A percentile compares a stretch with the other conserved stretches of the same genome.
Evolutionary conservation across 805 yeast species (phyloP).

Genomic region (Ogataea corticis): DNA sequence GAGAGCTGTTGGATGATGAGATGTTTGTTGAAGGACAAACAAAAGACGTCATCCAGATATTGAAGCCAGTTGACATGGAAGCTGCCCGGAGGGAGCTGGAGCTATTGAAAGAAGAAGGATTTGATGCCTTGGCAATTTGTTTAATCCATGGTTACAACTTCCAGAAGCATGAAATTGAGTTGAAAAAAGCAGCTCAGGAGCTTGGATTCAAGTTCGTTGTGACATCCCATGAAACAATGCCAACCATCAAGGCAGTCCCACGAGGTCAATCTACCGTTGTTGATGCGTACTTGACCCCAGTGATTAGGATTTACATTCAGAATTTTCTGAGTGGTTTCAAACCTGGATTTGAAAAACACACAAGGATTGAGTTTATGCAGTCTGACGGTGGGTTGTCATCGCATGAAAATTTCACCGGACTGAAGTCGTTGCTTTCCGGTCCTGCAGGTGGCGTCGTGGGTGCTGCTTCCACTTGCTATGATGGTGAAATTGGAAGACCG

Average conservation of each 20-base stretch:
- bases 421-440: constrained; percentile 53
- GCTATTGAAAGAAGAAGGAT: constrained; percentile 26
- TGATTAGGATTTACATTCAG: constrained; percentile 37
- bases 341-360: constrained; percentile 31
- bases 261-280: constrained; percentile 42
- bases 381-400: constrained; percentile 57
- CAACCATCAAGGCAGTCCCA: constrained; percentile 38
- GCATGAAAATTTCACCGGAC: constrained; percentile 52
- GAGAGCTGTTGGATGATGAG: constrained; percentile 22
- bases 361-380: constrained; percentile 53
- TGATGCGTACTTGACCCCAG: constrained; percentile 45
- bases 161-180: constrained; percentile 38
- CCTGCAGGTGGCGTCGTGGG: constrained; percentile 67
- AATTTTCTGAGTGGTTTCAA: constrained; percentile 37
- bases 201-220: constrained; percentile 52
- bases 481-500: constrained; percentile 23
- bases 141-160: constrained; percentile 38
- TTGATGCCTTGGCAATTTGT: constrained; percentile 37
- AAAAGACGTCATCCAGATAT: constrained; percentile 38
- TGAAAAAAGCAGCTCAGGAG: constrained; percentile 34
- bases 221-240: constrained; percentile 37
- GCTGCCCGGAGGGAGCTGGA: constrained; percentile 21
- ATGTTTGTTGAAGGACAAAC: constrained; percentile 38
- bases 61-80: constrained; percentile 34
- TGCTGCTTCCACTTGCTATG: constrained; percentile 51